Base-by-base conservation (phyloP, 371 early-diverging fungal species). In the Circinella umbellata region DNA sequence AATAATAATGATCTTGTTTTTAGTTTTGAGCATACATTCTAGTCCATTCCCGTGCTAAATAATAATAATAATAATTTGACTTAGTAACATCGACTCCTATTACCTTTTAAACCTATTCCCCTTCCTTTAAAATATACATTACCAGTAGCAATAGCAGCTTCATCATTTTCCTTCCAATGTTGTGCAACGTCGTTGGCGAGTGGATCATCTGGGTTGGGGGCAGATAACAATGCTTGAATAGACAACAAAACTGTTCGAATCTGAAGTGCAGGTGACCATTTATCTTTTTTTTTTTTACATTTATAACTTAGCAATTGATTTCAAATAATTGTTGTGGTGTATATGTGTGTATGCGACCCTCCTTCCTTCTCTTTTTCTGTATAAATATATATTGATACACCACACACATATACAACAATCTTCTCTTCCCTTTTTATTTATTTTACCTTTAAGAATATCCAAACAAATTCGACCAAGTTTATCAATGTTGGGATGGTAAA, bases 401-500 rank as follows among this genome's bases (percentile, higher is more conserved):
- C 4, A 37, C 11, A 49, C 37, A 20, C 46, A n/a, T 18, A n/a
- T 18, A n/a, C 35, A 34, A 18, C 14, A 1, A 49, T 3, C 37
- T 3, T 35, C n/a, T 46, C 20, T 1, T 17, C 7, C 15, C 60
- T 47, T n/a, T 17, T 51, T n/a, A 51, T 15, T 17, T n/a, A 8
- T 15, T 51, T 72, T 81, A 94, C 96, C 96, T 88, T 99, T 99
- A 70, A 99, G 85, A 75, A 99, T 98, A 81, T 99, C 99, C 68
- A 99, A 84, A 76, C 99, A 99, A 69, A 99, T 98, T 69, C 99
- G 93, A 10, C 99, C 99, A 51, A 96, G 90, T 80, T 95, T 95
- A 84, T 99, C 99, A 78, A 99, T 98, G 82, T 99, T 99, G 46
- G 99, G 99, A 86, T 99, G 99, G 86, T 99, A 99, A 78, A 99